phyloP scores from a whole-genome alignment of 768 basidiomycete species.

The Psilocybe azurescens region DNA sequence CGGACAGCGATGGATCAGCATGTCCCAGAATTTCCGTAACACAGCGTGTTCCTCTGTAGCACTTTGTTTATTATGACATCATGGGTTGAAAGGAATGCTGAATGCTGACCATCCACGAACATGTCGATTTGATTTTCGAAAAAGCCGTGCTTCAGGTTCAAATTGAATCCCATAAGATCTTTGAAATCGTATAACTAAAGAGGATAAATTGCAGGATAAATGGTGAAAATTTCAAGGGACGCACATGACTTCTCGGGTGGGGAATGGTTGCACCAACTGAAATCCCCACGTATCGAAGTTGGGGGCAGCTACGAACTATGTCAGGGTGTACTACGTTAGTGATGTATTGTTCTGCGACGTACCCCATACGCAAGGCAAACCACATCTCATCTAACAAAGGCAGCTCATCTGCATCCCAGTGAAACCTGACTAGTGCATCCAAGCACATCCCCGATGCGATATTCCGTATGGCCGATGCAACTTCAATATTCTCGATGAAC shows the following conservation, averaged over 20 bases:
- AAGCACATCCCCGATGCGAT: conserved; percentile 53
- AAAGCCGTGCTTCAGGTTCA: conserved; percentile 65
- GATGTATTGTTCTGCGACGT: conserved; percentile 20
- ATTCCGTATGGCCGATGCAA: conserved; percentile 57
- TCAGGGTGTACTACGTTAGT: not conserved
- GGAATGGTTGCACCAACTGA: conserved; percentile 68
- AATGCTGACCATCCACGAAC: conserved; percentile 57
- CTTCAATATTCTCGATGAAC: conserved; percentile 37
- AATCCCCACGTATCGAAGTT: conserved; percentile 63
- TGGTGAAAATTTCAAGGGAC: conserved; percentile 28
- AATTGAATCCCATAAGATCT: conserved; percentile 64
- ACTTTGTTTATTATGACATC: not conserved
- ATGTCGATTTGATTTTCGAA: conserved; percentile 64
- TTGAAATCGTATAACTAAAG: conserved; percentile 71
- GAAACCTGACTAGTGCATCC: conserved; percentile 69
- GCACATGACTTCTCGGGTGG: conserved; percentile 62
- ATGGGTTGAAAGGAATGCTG: not conserved
- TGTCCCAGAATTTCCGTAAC: conserved; percentile 65
- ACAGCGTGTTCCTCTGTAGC: conserved; percentile 55
- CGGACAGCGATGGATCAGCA: conserved; percentile 70
- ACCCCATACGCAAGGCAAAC: conserved; percentile 75
- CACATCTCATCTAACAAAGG: conserved; percentile 78
- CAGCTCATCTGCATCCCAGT: conserved; percentile 76
- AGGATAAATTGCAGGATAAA: conserved; percentile 6
- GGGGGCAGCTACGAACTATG: conserved; percentile 60